Conservation (phyloP, 305 asterid genomes). For the Solanum aculeatissimum region DNA sequence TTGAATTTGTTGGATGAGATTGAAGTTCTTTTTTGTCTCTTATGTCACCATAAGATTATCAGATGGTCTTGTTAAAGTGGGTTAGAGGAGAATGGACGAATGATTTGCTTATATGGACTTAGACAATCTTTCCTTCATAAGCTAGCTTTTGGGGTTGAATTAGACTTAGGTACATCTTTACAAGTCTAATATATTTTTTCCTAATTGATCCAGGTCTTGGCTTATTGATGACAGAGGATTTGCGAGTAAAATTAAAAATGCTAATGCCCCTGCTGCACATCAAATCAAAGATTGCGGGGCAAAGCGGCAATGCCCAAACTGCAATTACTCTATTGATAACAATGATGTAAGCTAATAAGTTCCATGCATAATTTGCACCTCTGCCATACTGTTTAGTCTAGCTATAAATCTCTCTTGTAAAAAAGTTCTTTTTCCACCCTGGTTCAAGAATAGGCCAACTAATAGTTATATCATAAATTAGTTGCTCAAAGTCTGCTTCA, state of each 20-base stretch:
- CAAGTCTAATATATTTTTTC: not conserved
- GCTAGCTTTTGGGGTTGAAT: too few species aligned
- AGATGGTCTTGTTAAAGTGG: too few species aligned
- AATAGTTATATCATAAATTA: not conserved
- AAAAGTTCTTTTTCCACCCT: not conserved
- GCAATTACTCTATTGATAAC: constrained; percentile 44
- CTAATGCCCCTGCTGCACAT: constrained; percentile 32
- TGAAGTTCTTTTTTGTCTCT: not conserved
- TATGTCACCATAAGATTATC: not conserved
- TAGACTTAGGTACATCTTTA: too few species aligned
- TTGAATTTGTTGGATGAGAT: not conserved
- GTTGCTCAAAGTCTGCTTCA: not conserved
- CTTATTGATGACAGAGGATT: constrained; percentile 60
- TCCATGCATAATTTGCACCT: not conserved
- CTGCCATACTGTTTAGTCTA: not conserved
- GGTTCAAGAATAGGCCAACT: not conserved
- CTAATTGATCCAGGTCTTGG: constrained; percentile 57
- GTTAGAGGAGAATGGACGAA: too few species aligned
- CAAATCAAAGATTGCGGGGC: constrained; percentile 74
- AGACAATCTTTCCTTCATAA: too few species aligned
- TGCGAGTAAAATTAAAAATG: constrained; percentile 65
- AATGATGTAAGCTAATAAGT: constrained; percentile 45
- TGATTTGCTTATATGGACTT: too few species aligned
- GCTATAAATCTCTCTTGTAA: not conserved
- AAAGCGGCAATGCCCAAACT: constrained; percentile 52